Percentiles rank a stretch among this genome's conserved stretches.
Evolutionary conservation across 371 early-diverging fungal species (phyloP).

Genomic region (Lichtheimia ramosa): DNA sequence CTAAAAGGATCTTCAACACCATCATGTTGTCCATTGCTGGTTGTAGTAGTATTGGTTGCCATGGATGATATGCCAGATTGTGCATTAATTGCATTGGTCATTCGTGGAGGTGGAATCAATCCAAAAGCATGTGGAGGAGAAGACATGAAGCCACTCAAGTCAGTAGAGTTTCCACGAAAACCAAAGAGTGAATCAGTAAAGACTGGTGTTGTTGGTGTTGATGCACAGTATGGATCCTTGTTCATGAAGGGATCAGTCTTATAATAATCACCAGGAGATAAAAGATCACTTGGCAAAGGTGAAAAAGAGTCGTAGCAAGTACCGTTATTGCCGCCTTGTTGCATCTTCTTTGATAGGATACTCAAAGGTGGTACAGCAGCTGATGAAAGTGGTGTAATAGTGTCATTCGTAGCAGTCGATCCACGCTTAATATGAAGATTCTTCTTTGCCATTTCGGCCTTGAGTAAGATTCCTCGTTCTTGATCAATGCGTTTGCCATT

Average conservation of each 20-base stretch:
- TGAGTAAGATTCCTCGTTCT: constrained; percentile 80
- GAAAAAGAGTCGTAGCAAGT: constrained; percentile 29
- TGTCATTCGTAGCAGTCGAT: constrained; percentile 9
- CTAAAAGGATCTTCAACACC: too few species aligned
- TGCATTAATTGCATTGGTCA: neutral
- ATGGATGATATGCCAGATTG: neutral
- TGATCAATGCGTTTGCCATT: constrained; percentile 87
- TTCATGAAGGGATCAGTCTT: constrained; percentile 38
- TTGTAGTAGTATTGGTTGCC: neutral
- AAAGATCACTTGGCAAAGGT: constrained; percentile 57
- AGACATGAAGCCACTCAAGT: neutral
- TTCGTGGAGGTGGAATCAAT: neutral
- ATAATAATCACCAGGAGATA: constrained; percentile 48
- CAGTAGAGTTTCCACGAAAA: neutral
- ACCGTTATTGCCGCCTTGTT: neutral
- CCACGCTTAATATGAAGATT: constrained; percentile 78
- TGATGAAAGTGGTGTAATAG: constrained; percentile 2
- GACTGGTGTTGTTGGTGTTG: constrained; percentile 22
- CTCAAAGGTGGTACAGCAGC: constrained; percentile 6
- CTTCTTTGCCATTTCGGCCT: constrained; percentile 97
- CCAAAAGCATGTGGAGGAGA: neutral
- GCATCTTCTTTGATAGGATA: constrained; percentile 8
- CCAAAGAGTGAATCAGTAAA: constrained; percentile 10
- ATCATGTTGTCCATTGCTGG: too few species aligned
- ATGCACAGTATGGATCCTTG: constrained; percentile 27